phyloP scores from a whole-genome alignment of 2,329 filamentous ascomycete species.

The Aureobasidium subglaciale region DNA sequence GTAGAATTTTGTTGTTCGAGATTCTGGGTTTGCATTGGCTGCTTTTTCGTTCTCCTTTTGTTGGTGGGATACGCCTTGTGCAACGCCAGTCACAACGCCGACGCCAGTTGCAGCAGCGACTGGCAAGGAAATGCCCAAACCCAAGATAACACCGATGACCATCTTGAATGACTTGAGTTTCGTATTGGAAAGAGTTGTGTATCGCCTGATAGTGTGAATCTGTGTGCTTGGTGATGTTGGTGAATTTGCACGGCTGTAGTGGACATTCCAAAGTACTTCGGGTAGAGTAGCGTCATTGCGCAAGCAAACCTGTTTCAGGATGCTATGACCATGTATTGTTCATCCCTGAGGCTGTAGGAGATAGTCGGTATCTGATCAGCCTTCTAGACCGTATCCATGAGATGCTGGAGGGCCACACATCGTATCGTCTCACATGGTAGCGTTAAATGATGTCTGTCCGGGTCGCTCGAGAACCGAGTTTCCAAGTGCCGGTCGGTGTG shows the following conservation, averaged over 20 bases:
- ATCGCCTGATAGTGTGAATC: too few relatives aligned
- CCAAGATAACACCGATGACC: conserved; percentile 28
- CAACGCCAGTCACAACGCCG: conserved; percentile 44
- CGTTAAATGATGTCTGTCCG: too few relatives aligned
- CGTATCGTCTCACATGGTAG: too few relatives aligned
- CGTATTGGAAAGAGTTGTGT: background rate
- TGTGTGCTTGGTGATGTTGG: too few relatives aligned
- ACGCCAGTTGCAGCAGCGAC: conserved; percentile 36
- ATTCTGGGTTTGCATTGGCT: conserved; percentile 33
- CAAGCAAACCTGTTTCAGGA: background rate
- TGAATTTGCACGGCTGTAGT: too few relatives aligned
- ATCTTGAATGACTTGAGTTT: background rate
- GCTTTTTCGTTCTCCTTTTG: conserved; percentile 45
- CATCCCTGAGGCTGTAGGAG: too few relatives aligned
- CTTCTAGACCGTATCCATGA: too few relatives aligned
- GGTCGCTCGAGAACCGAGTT: too few relatives aligned
- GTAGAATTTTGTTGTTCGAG: conserved; percentile 47
- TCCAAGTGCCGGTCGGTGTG: too few relatives aligned
- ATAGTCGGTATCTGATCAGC: too few relatives aligned
- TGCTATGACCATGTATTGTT: too few relatives aligned
- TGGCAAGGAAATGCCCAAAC: conserved; percentile 28
- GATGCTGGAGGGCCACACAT: too few relatives aligned
- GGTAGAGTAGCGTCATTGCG: background rate
- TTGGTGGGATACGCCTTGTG: conserved; percentile 44
- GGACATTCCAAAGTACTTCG: background rate